phyloP scores from a whole-genome alignment of 2,329 filamentous ascomycete genomes.

The Fusarium poae region DNA sequence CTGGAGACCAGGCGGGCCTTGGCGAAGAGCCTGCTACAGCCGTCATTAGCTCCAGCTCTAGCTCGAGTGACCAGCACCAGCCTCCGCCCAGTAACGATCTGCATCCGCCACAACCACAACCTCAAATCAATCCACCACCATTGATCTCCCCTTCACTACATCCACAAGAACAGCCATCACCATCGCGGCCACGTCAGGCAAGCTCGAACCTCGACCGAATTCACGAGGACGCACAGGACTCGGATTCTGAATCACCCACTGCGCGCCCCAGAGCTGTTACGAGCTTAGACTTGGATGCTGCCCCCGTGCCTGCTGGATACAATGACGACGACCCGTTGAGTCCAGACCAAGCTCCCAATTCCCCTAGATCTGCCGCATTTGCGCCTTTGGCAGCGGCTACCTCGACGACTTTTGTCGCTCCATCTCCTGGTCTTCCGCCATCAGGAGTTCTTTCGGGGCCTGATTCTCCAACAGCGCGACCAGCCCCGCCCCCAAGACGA shows the following conservation, averaged over 20 bases:
- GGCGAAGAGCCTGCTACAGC: constrained; percentile 41
- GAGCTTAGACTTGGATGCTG: constrained; percentile 40
- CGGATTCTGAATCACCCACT: constrained; percentile 24
- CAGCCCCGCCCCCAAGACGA: constrained; percentile 46
- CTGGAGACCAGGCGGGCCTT: constrained; percentile 42
- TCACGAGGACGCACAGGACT: constrained; percentile 41
- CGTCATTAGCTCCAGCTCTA: constrained; percentile 43
- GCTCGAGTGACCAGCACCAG: constrained; percentile 20
- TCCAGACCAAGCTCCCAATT: constrained; percentile 46
- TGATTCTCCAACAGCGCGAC: constrained; percentile 35
- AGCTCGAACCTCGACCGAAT: constrained; percentile 49
- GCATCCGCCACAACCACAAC: constrained; percentile 43
- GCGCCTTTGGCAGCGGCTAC: constrained; percentile 38
- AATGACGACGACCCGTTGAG: constrained; percentile 48
- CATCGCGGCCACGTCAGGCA: constrained; percentile 38
- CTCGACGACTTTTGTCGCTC: constrained; percentile 58
- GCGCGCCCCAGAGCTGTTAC: constrained; percentile 36
- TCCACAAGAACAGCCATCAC: constrained; percentile 37
- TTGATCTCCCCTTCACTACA: constrained; percentile 40
- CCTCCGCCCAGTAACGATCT: constrained; percentile 42
- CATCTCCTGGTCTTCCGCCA: constrained; percentile 45
- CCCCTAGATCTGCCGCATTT: constrained; percentile 33
- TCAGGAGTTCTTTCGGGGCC: constrained; percentile 29
- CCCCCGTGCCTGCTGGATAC: constrained; percentile 40
- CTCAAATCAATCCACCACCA: constrained; percentile 35